A percentile compares a stretch with the other conserved stretches of the same genome.
Evolutionary conservation across 192 early-diverging fungal species (phyloP).

Genomic region (Phlyctochytrium bullatum): DNA sequence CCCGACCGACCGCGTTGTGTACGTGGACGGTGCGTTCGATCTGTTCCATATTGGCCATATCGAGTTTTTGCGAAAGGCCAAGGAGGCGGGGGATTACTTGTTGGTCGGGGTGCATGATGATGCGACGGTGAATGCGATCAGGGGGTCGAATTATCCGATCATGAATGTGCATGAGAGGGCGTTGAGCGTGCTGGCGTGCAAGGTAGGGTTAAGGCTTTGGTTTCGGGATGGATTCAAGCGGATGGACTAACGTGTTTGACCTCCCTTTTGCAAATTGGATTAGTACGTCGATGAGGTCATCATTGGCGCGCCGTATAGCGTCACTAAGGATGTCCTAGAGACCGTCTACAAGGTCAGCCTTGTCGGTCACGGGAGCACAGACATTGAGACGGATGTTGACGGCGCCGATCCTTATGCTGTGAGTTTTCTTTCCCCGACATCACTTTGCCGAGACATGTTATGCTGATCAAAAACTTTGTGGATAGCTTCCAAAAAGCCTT

Average conservation of each 20-base stretch:
- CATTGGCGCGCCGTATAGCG: slow-evolving; percentile 86
- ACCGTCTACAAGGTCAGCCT: slow-evolving; percentile 83
- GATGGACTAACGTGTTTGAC: too few relatives aligned
- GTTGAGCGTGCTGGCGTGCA: slow-evolving; percentile 86
- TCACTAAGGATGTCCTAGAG: slow-evolving; percentile 79
- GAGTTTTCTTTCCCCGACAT: slow-evolving; percentile 7
- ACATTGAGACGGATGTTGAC: slow-evolving; percentile 62
- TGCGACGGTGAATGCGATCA: slow-evolving; percentile 80
- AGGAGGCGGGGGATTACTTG: slow-evolving; percentile 81
- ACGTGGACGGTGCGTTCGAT: slow-evolving; percentile 96
- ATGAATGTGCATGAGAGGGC: slow-evolving; percentile 96
- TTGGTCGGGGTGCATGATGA: slow-evolving; percentile 94
- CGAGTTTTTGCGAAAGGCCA: slow-evolving; percentile 86
- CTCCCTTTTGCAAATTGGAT: too few relatives aligned
- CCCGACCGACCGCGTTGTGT: slow-evolving; percentile 76
- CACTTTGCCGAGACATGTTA: slow-evolving; percentile 14
- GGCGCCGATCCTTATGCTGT: slow-evolving; percentile 79
- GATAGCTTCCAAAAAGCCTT: slow-evolving; percentile 69
- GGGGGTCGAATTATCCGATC: slow-evolving; percentile 85
- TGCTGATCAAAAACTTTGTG: background rate
- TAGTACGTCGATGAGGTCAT: slow-evolving; percentile 93
- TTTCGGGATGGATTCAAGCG: background rate
- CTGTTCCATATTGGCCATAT: slow-evolving; percentile 95
- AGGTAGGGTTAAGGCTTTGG: slow-evolving; percentile 50
- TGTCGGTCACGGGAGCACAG: slow-evolving; percentile 71